Evolutionary conservation across 73 alveolate genomes (phyloP).

Genomic region (Paramecium sexaurelia): DNA sequence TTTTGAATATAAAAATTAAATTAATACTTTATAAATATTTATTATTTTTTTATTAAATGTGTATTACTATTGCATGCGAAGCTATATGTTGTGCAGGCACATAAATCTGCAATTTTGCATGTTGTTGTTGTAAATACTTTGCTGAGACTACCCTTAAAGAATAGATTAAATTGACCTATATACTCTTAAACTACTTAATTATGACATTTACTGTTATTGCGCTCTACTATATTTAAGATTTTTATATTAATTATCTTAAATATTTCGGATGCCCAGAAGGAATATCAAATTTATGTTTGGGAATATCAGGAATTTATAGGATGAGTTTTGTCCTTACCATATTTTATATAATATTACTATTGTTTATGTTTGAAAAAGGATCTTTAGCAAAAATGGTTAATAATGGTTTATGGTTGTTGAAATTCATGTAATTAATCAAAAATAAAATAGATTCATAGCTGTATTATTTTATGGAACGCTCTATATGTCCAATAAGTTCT

Average conservation of each 20-base stretch:
- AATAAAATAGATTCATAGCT: conserved; percentile 39
- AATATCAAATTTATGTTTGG: conserved; percentile 79
- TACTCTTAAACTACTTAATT: conserved; percentile 4
- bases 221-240: conserved; percentile 45
- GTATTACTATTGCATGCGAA: neutral
- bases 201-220: conserved; percentile 49
- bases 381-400: conserved; percentile 70
- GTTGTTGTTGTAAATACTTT: conserved; percentile 59
- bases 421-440: neutral
- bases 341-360: conserved; percentile 70
- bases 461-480: conserved; percentile 67
- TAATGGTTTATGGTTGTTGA: conserved; percentile 83
- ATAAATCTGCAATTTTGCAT: conserved; percentile 57
- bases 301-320: conserved; percentile 82
- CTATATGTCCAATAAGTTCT: conserved; percentile 81
- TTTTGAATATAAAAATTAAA: neutral
- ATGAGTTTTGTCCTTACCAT: conserved; percentile 79
- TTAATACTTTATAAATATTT: neutral
- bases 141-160: conserved; percentile 50
- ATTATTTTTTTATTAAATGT: neutral
- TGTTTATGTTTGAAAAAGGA: conserved; percentile 66
- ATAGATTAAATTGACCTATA: conserved; percentile 56
- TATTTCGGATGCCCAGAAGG: conserved; percentile 74
- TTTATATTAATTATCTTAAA: neutral
- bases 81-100: conserved; percentile 68